Base-by-base conservation (phyloP, 352 stramenopile species). In the Phytopythium boreale region DNA sequence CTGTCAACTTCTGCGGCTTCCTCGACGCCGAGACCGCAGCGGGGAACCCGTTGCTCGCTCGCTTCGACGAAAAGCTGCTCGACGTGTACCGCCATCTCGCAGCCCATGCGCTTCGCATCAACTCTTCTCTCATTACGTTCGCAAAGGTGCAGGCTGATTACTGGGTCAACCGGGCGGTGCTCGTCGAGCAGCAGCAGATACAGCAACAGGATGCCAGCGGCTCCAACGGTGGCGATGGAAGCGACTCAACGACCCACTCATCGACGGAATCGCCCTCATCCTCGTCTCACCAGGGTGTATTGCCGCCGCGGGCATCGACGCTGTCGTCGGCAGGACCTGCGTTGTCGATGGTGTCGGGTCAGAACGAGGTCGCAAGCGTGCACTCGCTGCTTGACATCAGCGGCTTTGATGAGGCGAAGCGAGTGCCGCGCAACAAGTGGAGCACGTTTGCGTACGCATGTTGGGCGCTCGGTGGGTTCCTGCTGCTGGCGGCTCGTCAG, bases 121-220 rank as follows among this genome's bases (percentile, higher is more conserved):
- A 91, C 62, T 90, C 84, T 19, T 89, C 84, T 14, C 71, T 93
- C 15, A 88, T 93, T 55, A 93, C 89, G 63, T 91, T 90, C 62
- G 80, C 84, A 37, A 93, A 93, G 61, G 82, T 93, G 14, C 82
- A 93, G 62, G 75, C 79, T 0, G 84, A 93, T 52, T 89, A 91
- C 51, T 89, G 82, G 82, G 72, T 71, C 2, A 89, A 89, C 58
- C 82, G 82, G 20, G 77, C 76, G 3, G 71, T 73, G 7, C 56
- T 83, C 61, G 63, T 75, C 0, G 20, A 68, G 41, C 53, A 59
- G 12, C 53, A 59, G 53, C 31, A 59, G 26, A 11, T 22, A 3
- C 51, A 49, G 20, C 34, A 59, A 6, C 31, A 46, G 14, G 17
- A 20, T 31, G 39, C 12, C 39, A 56, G 9, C 26, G 8, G 19